These are phyloP conservation scores for Tolypocladium cylindrosporum DNA, from an alignment of 2,329 filamentous ascomycete species.

Conservation along the genomic window DNA sequence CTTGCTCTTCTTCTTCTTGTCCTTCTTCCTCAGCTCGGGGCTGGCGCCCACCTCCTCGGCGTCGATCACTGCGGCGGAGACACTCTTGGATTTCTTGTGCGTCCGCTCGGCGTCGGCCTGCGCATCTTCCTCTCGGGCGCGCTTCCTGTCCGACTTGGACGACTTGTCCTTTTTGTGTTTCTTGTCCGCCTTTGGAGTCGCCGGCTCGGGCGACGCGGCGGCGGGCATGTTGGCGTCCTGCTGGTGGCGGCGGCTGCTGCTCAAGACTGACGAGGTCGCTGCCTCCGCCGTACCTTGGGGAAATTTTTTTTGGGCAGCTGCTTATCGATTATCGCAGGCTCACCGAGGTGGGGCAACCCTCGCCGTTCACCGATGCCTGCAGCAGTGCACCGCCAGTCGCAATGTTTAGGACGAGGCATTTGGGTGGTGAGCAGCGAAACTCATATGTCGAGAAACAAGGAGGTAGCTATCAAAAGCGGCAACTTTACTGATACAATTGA, in stretches of 20 bases:
- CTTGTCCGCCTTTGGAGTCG: constrained; percentile 24
- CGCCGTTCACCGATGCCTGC: not conserved
- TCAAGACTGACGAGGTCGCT: constrained; percentile 3
- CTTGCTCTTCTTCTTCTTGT: constrained; percentile 18
- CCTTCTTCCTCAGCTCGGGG: constrained; percentile 14
- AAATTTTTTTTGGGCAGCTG: constrained; percentile 2
- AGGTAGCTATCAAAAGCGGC: not conserved
- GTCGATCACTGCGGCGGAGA: constrained; percentile 17
- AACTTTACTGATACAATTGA: not conserved
- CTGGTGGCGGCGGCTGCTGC: constrained; percentile 2
- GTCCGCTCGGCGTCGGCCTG: constrained; percentile 30
- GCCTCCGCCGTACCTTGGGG: not conserved
- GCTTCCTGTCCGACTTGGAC: constrained; percentile 31
- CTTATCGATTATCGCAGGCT: constrained; percentile 6
- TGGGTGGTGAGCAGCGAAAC: no score
- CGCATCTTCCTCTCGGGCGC: constrained; percentile 31
- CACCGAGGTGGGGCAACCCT: not conserved
- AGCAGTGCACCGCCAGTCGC: not conserved
- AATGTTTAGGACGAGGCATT: not conserved
- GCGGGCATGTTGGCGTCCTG: constrained; percentile 20
- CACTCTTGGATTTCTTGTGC: constrained; percentile 41
- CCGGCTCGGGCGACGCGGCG: constrained; percentile 19
- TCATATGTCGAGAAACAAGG: not conserved
- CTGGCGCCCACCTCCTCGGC: constrained; percentile 11
- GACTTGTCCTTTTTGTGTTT: constrained; percentile 26